Percentiles rank a stretch among this genome's conserved stretches.
These are phyloP conservation scores for Astraeus odoratus DNA, from an alignment of 768 basidiomycete genomes.

Conservation along the genomic window DNA sequence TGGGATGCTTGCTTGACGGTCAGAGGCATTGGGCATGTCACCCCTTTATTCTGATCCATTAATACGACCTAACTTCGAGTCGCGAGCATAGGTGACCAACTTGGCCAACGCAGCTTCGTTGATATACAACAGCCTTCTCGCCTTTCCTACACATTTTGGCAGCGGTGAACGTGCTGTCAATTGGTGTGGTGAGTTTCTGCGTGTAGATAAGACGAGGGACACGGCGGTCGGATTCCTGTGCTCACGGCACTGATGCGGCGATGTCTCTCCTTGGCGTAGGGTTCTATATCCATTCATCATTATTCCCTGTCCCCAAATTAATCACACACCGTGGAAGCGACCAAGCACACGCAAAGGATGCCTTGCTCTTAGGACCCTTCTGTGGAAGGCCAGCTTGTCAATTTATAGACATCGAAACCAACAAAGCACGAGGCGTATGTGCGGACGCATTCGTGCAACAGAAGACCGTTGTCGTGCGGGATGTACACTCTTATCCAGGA, in stretches of 20 bases:
- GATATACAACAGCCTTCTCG: conserved; percentile 70
- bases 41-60: conserved; percentile 3
- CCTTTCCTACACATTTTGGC: conserved; percentile 63
- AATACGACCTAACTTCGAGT: conserved; percentile 4
- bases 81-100: conserved; percentile 61
- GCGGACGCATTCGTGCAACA: conserved; percentile 63
- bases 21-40: background rate
- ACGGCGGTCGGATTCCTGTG: no score
- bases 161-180: conserved; percentile 62
- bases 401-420: conserved; percentile 55
- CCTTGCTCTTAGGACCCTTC: conserved; percentile 74
- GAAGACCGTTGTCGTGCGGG: conserved; percentile 57
- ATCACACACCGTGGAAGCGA: conserved; percentile 8
- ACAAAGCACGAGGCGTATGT: conserved; percentile 70
- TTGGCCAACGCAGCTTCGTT: conserved; percentile 78
- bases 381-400: conserved; percentile 91
- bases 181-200: conserved; percentile 77
- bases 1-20: no score
- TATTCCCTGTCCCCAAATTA: conserved; percentile 48
- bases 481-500: conserved; percentile 80
- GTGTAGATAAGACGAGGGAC: no score
- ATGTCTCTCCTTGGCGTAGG: conserved; percentile 38
- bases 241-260: conserved; percentile 1
- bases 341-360: conserved; percentile 9
- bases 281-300: conserved; percentile 69